Percentiles rank a stretch among this genome's conserved stretches.
Evolutionary conservation across 495 filamentous ascomycete species (phyloP).

Genomic region (Neurospora discreta): DNA sequence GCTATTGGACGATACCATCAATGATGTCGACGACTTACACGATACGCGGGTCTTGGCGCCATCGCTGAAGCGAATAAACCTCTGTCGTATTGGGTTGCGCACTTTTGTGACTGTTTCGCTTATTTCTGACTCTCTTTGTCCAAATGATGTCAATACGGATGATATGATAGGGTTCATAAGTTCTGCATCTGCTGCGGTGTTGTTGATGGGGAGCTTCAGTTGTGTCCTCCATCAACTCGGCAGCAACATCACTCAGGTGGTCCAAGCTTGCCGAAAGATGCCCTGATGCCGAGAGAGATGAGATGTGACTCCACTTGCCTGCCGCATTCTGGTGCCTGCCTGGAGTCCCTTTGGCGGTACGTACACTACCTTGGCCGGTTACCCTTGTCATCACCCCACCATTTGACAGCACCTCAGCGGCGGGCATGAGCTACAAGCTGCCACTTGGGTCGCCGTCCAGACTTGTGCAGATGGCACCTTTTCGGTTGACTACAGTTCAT

Average conservation of each 20-base stretch:
- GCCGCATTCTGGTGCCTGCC: neutral
- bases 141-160: no score
- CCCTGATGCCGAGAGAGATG: neutral
- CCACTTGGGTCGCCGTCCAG: neutral
- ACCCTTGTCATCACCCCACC: neutral
- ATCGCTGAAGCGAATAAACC: neutral
- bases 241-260: neutral
- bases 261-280: neutral
- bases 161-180: neutral
- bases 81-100: neutral
- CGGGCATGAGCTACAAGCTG: neutral
- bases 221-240: neutral
- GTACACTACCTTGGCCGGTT: neutral
- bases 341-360: neutral
- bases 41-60: neutral
- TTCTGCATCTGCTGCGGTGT: neutral
- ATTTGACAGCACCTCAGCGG: neutral
- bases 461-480: neutral
- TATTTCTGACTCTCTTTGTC: no score
- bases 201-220: neutral
- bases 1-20: neutral
- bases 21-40: neutral
- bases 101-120: fast-evolving
- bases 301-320: neutral
- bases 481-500: neutral